A percentile compares a stretch with the other conserved stretches of the same genome.
Evolutionary conservation across 768 basidiomycete species (phyloP).

Genomic region (Tylopilus vinaceipallidus): DNA sequence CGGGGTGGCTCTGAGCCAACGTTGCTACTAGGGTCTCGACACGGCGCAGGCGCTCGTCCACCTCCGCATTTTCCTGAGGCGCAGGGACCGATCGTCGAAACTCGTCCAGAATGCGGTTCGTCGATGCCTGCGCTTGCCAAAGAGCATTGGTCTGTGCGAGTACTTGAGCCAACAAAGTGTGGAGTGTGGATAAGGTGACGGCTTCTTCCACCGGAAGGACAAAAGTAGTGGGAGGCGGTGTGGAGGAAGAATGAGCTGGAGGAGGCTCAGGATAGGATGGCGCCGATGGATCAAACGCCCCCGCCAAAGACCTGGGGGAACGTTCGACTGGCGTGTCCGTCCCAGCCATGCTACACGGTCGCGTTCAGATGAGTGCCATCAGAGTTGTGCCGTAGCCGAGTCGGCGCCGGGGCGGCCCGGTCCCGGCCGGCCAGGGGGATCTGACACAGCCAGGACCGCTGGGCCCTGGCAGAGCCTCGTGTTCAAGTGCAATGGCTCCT

Average conservation of each 20-base stretch:
- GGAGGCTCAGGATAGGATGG: background rate
- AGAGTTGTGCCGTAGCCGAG: too few species aligned
- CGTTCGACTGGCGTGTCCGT: background rate
- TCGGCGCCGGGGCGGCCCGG: too few species aligned
- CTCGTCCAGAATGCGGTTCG: constrained; percentile 58
- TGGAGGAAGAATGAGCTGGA: background rate
- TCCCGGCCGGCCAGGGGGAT: too few species aligned
- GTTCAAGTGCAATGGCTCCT: too few species aligned
- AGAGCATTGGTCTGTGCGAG: constrained; percentile 57
- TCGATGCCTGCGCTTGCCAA: constrained; percentile 54
- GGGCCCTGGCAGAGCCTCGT: too few species aligned
- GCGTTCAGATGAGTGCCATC: too few species aligned
- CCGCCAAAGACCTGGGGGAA: too few species aligned
- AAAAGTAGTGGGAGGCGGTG: constrained; percentile 1
- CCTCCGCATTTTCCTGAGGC: constrained; percentile 37
- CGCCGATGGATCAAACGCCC: background rate
- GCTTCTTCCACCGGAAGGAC: constrained; percentile 26
- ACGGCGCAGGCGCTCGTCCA: constrained; percentile 25
- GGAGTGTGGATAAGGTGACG: constrained; percentile 42
- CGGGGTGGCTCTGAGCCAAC: constrained; percentile 5
- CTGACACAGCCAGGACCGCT: too few species aligned
- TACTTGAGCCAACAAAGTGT: constrained; percentile 51
- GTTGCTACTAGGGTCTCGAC: constrained; percentile 13
- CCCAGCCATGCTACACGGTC: background rate
- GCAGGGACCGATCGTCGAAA: constrained; percentile 45